These are phyloP conservation scores for Lichtheimia corymbifera DNA, from an alignment of 371 early-diverging fungal species.

Conservation along the genomic window DNA sequence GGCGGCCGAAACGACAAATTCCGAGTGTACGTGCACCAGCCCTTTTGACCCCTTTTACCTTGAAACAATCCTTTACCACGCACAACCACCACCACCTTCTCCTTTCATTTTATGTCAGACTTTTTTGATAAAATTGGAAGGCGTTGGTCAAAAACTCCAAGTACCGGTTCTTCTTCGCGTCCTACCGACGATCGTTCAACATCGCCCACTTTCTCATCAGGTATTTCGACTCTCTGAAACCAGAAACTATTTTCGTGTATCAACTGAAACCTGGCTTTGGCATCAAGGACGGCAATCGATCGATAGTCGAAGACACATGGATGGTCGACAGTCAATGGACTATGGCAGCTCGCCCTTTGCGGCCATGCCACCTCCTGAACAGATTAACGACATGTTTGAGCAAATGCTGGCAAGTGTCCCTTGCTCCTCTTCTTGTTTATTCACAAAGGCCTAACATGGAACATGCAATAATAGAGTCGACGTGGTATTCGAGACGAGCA, in stretches of 20 bases:
- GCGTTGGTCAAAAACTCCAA: constrained; percentile 11
- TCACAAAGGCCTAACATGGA: too few species aligned
- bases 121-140: constrained; percentile 15
- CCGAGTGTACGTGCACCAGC: too few species aligned
- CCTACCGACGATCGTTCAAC: not conserved
- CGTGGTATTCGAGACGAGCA: constrained; percentile 40
- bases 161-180: not conserved
- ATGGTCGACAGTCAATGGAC: constrained; percentile 21
- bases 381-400: constrained; percentile 43
- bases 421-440: not conserved
- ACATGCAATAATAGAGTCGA: constrained; percentile 12
- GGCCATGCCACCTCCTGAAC: constrained; percentile 34
- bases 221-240: too few species aligned
- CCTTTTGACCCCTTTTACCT: too few species aligned
- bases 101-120: constrained; percentile 10
- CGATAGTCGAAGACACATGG: constrained; percentile 1
- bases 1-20: not conserved
- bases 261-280: too few species aligned
- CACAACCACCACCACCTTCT: too few species aligned
- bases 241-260: too few species aligned
- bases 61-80: too few species aligned
- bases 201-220: too few species aligned
- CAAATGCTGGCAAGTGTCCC: constrained; percentile 45
- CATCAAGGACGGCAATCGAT: constrained; percentile 1
- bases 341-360: constrained; percentile 7